These are phyloP conservation scores for Symbiodinium natans DNA, from an alignment of 73 alveolate genomes.

Conservation along the genomic window DNA sequence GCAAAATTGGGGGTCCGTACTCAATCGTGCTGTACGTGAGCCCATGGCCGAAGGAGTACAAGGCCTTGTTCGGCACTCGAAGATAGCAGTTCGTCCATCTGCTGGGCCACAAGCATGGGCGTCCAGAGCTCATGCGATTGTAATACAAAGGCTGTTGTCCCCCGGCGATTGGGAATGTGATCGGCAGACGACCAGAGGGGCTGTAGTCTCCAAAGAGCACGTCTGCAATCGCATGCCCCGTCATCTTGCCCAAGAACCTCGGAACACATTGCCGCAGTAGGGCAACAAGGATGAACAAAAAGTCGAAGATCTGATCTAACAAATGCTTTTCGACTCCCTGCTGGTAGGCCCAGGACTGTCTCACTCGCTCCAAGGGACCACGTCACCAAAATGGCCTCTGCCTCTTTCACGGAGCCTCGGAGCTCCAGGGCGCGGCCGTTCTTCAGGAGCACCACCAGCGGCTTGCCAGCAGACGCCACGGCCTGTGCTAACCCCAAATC, in stretches of 20 bases:
- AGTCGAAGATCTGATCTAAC: not conserved
- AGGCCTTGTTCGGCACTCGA: not conserved
- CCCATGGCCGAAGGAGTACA: slow-evolving; percentile 59
- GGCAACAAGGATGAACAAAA: not conserved
- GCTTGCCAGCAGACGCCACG: slow-evolving; percentile 18
- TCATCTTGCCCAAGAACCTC: not conserved
- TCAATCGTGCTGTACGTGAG: slow-evolving; percentile 15
- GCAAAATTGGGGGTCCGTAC: not conserved
- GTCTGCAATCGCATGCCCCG: slow-evolving; percentile 57
- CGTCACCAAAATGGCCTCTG: slow-evolving; percentile 46
- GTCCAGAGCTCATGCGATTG: not conserved
- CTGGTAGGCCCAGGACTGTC: not conserved
- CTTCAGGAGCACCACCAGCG: slow-evolving; percentile 32
- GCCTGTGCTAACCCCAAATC: too few relatives aligned
- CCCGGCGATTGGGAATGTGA: slow-evolving; percentile 24
- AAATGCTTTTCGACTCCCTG: not conserved
- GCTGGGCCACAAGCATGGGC: not conserved
- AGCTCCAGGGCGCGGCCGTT: slow-evolving; percentile 52
- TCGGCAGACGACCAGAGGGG: slow-evolving; percentile 75
- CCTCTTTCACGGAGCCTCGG: slow-evolving; percentile 22
- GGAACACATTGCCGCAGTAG: not conserved
- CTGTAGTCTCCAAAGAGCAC: slow-evolving; percentile 54
- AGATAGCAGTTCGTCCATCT: not conserved
- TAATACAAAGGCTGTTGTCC: not conserved
- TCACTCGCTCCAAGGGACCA: slow-evolving; percentile 35